Evolutionary conservation across 305 asterid genomes (phyloP), one percentile per base, ranked within the genome.

Genomic region (Solanum hybrid): DNA sequence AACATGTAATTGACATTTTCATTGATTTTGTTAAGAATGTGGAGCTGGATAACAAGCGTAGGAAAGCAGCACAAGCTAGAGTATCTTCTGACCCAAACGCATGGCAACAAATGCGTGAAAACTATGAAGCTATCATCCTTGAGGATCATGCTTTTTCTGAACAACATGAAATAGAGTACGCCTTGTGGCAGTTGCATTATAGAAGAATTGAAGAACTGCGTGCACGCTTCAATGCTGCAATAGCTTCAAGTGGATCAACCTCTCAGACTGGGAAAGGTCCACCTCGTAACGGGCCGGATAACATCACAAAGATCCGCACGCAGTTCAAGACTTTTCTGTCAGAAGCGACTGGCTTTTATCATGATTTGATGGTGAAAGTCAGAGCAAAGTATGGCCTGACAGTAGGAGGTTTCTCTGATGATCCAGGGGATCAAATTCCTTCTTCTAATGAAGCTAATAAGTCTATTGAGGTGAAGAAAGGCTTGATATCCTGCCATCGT

Each of bases 321-420:
- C 99, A 97, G 93, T 94, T 97, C 90, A 96, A 96, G 92, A 95
- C 94, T 17, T 96, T 97, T 85, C 98, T 97, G 27, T 96, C 98
- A 7, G 99, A 97, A 93, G 99, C 99, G 24, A 93, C 98, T 90
- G 99, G 99, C 75, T 97, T 97, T 92, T 97, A 97, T 91, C 99
- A 96, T 93, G 99, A 97, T 92, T 90, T 97, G 90, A 96, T 97
- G 95, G 78, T 97, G 95, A 97, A 97, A 92, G 94, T 97, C 57
- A 91, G 95, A 90, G 95, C 98, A 7, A 97, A 94, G 88, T 97
- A 97, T 92, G 99, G 99, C 39, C 96, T 97, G 86, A 95, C 98
- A 2, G 90, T 97, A 90, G 98, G 98, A 86, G 93, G 92, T 92
- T 92, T 94, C 88, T 92, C 97, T 57, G 98, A 96, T 90, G 98